phyloP scores from a whole-genome alignment of 1,139 yeast genomes.

The Lodderomyces jiufengensis region DNA sequence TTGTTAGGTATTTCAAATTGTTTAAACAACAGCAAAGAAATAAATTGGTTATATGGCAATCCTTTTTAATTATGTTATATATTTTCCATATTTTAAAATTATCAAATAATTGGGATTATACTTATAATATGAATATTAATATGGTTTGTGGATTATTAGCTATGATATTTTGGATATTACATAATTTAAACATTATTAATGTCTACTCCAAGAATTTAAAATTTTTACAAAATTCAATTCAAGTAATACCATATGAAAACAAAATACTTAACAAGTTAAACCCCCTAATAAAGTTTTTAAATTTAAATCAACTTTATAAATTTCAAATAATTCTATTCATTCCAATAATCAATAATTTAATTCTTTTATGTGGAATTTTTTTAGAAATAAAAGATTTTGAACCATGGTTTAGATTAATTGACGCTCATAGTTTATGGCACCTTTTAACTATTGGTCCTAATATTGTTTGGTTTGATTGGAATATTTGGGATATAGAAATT shows the following conservation, averaged over 20 bases:
- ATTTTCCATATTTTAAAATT: slow-evolving; percentile 30
- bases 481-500: slow-evolving; percentile 47
- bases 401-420: slow-evolving; percentile 32
- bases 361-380: slow-evolving; percentile 33
- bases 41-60: slow-evolving; percentile 10
- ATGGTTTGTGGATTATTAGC: slow-evolving; percentile 31
- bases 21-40: slow-evolving; percentile 13
- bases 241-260: slow-evolving; percentile 40
- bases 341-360: slow-evolving; percentile 34
- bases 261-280: slow-evolving; percentile 33
- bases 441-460: slow-evolving; percentile 42
- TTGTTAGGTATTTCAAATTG: slow-evolving; percentile 30
- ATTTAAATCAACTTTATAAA: slow-evolving; percentile 16
- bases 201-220: slow-evolving; percentile 21
- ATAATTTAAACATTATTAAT: slow-evolving; percentile 22
- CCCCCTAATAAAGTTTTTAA: slow-evolving; percentile 15
- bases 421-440: slow-evolving; percentile 47
- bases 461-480: slow-evolving; percentile 47
- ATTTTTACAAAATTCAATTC: slow-evolving; percentile 35
- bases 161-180: slow-evolving; percentile 34
- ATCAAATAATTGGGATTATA: slow-evolving; percentile 36
- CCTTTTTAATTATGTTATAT: slow-evolving; percentile 18
- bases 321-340: slow-evolving; percentile 29
- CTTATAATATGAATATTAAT: slow-evolving; percentile 36
- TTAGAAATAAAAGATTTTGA: slow-evolving; percentile 39